phyloP scores from a whole-genome alignment of 129 eudicot species.

The Erigeron canadensis region DNA sequence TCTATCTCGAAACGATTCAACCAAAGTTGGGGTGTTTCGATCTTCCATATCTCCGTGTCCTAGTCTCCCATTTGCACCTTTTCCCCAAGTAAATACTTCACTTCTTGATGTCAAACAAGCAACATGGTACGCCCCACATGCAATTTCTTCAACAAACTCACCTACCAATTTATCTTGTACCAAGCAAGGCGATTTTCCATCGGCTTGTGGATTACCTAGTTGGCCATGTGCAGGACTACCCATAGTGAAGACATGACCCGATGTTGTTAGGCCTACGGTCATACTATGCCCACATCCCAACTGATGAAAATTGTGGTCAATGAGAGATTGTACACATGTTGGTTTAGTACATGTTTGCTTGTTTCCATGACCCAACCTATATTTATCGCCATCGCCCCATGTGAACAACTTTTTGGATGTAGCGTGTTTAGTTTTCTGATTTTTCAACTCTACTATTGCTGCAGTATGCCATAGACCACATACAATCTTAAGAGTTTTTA shows the following conservation, averaged over 20 bases:
- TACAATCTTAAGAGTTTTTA: slow-evolving; percentile 64
- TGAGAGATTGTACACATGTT: slow-evolving; percentile 63
- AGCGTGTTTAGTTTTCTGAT: slow-evolving; percentile 38
- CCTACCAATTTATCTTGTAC: slow-evolving; percentile 87
- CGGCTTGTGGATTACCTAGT: slow-evolving; percentile 72
- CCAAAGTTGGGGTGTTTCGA: slow-evolving; percentile 58
- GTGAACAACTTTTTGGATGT: slow-evolving; percentile 68
- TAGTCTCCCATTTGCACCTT: slow-evolving; percentile 82
- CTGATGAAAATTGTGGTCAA: slow-evolving; percentile 79
- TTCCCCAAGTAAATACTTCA: slow-evolving; percentile 90
- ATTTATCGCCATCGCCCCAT: slow-evolving; percentile 94
- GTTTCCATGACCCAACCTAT: slow-evolving; percentile 76
- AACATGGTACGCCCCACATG: slow-evolving; percentile 82
- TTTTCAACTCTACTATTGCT: slow-evolving; percentile 70
- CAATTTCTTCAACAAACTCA: slow-evolving; percentile 85
- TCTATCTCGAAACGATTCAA: slow-evolving; percentile 75
- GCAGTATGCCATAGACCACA: slow-evolving; percentile 98
- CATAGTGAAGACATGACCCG: slow-evolving; percentile 89
- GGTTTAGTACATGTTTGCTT: slow-evolving; percentile 61
- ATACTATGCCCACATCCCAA: slow-evolving; percentile 72
- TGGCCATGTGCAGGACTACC: slow-evolving; percentile 72
- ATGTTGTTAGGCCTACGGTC: slow-evolving; percentile 83
- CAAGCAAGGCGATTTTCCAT: slow-evolving; percentile 70
- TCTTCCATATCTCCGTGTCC: slow-evolving; percentile 91
- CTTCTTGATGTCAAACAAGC: slow-evolving; percentile 80